Evolutionary conservation across 768 basidiomycete species (phyloP), one percentile per base, ranked within the genome.

Genomic region (Tulasnella sp.): DNA sequence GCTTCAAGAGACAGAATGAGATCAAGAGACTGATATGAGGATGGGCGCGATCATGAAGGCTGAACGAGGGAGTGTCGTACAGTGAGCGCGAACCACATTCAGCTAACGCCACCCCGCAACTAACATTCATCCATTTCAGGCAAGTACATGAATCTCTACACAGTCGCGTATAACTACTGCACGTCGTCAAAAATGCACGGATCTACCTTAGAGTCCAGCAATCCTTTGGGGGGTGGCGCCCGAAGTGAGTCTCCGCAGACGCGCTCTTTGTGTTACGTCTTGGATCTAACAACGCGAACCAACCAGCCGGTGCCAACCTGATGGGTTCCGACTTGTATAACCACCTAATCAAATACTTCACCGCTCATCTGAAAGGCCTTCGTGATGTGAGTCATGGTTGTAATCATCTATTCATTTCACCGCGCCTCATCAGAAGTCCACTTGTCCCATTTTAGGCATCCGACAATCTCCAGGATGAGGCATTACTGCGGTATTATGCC

Each of bases 291-390:
- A 51, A 51, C 51, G 51, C 78, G 67, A 77, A 81, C 46, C 81
- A 77, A 75, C 81, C 83, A 93, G 92, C 92, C 75, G 96, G 96
- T 51, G 95, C 96, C 72, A 96, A 96, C 86, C 83, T 99, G 84
- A 97, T 97, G 93, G 97, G 97, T 77, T 93, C 95, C 74, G 97
- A 99, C 88, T 85, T 99, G 79, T 99, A 99, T 85, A 95, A 95
- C 83, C 92, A 96, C 84, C 89, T 99, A 83, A 94, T 94, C 82
- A 89, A 90, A 78, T 99, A 98, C 87, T 95, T 99, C 83, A 88
- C 91, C 44, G 85, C 86, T 0, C 97, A 99, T 86, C 87, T 98
- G 39, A 91, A 90, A 81, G 84, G 84, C 57, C 86, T 91, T 81
- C 84, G 88, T 86, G 85, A 90, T 85, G 92, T 91, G 79, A 79